Base-by-base conservation (phyloP, 2,329 filamentous ascomycete species). In the Trichoderma oligosporum region DNA sequence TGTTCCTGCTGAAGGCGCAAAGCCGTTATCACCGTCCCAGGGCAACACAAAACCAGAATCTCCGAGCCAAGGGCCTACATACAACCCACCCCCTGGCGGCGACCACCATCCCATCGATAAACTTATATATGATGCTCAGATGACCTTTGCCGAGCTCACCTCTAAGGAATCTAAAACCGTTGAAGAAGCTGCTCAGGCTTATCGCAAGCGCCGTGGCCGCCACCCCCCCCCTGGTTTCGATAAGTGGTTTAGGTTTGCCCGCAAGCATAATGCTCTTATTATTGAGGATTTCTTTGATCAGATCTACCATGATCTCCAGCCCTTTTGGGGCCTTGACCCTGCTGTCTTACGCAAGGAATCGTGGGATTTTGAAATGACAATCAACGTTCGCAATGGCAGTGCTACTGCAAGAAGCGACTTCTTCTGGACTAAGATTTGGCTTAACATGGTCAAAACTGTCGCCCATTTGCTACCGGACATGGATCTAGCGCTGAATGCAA, bases 211-310 rank as follows among this genome's bases (percentile, higher is more conserved):
- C 52, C 78, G 83, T 51, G 82, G 82, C 24, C 78, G 83, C 20
- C 81, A 86, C 63, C 84, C 83, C 6, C 84, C 84, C 2, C 84
- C 84, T 0, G 81, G 80, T 18, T 87, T 87, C 63, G 76, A 82
- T 60, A 72, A 76, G 31, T 86, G 84, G 83, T 82, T 80, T 66
- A 69, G 73, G 22, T 84, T 82, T 61, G 83, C 84, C 8, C 68
- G 70, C 27, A 71, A 78, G 18, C 73, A 76, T 51, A 73, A 81
- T 27, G 79, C 80, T 18, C 65, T 85, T 57, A 75, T 86, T 11
- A 73, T 86, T 9, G 84, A 86, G 63, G 79, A 82, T 48, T 86
- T 85, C 63, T 86, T 85, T 69, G 81, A 85, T 62, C 82, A 83
- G 60, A 80, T 86, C 53, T 82, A 84, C 70, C 77, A 83, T 61